Evolutionary conservation across 805 yeast genomes (phyloP).

Genomic region (Teunomyces pallodes): DNA sequence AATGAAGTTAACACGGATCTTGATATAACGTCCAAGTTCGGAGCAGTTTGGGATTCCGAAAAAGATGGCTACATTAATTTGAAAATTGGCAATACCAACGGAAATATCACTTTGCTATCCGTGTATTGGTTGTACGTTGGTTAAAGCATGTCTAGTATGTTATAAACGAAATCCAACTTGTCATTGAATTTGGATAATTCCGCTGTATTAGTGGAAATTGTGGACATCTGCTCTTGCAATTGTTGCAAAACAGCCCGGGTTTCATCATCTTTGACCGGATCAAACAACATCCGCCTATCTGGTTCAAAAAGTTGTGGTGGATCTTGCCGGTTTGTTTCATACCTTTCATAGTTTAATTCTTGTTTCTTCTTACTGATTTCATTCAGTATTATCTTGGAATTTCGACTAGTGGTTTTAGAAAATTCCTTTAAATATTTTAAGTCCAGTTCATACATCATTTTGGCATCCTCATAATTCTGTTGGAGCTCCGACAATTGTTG

Average conservation of each 20-base stretch:
- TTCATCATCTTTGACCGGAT: slow-evolving; percentile 14
- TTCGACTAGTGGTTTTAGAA: slow-evolving; percentile 17
- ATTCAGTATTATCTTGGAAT: slow-evolving; percentile 2
- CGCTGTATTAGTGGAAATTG: slow-evolving; percentile 13
- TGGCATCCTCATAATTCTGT: slow-evolving; percentile 20
- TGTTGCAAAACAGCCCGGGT: slow-evolving; percentile 13
- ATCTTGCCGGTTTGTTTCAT: background rate
- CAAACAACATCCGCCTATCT: background rate
- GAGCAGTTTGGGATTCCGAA: slow-evolving; percentile 55
- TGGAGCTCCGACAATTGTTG: slow-evolving; percentile 35
- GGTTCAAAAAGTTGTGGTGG: background rate
- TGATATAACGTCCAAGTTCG: slow-evolving; percentile 37
- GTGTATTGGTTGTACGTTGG: slow-evolving; percentile 16
- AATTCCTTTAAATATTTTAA: slow-evolving; percentile 30
- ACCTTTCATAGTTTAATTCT: slow-evolving; percentile 3
- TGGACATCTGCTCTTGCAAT: slow-evolving; percentile 14
- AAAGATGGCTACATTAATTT: slow-evolving; percentile 53
- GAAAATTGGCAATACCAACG: slow-evolving; percentile 15
- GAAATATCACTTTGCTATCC: slow-evolving; percentile 1
- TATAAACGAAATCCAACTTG: slow-evolving; percentile 14
- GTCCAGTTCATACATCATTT: slow-evolving; percentile 30
- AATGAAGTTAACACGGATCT: slow-evolving; percentile 17
- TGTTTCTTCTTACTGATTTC: background rate
- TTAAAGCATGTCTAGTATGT: slow-evolving; percentile 11
- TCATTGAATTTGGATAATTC: slow-evolving; percentile 12